A percentile compares a stretch with the other conserved stretches of the same genome.
These are phyloP conservation scores for Chlorophyllum brunneum DNA, from an alignment of 768 basidiomycete genomes.

Conservation along the genomic window DNA sequence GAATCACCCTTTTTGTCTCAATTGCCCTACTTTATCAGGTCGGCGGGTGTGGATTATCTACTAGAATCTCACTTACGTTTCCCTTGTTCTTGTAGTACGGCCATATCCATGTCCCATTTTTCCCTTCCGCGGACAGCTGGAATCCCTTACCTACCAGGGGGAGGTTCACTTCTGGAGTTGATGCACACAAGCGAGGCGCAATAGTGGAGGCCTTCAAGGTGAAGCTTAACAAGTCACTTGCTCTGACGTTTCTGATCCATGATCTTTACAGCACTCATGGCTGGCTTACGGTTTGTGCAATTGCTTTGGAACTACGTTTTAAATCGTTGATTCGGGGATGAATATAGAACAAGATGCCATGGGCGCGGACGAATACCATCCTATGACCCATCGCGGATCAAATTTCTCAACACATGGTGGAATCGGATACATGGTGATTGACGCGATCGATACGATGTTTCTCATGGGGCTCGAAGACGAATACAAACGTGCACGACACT, in stretches of 20 bases:
- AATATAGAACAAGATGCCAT: constrained; percentile 81
- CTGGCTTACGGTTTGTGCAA: constrained; percentile 65
- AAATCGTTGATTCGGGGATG: not conserved
- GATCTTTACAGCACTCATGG: constrained; percentile 72
- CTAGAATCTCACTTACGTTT: too few relatives aligned
- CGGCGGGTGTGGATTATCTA: not conserved
- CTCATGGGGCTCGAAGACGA: constrained; percentile 84
- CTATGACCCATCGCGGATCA: constrained; percentile 66
- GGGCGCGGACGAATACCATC: constrained; percentile 92
- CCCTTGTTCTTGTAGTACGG: not conserved
- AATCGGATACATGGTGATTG: constrained; percentile 88
- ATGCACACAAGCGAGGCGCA: constrained; percentile 60
- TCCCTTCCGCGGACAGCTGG: not conserved
- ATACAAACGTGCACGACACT: constrained; percentile 72
- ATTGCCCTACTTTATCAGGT: constrained; percentile 4
- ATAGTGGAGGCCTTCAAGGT: constrained; percentile 81
- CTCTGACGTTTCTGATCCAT: not conserved
- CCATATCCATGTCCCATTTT: not conserved
- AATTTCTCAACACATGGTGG: constrained; percentile 78
- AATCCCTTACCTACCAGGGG: not conserved
- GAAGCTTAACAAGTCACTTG: constrained; percentile 16
- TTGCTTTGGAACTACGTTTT: not conserved
- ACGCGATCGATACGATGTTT: constrained; percentile 86
- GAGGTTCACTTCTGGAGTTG: constrained; percentile 33
- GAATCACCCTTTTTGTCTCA: not conserved